These are phyloP conservation scores for Lobulomyces angularis DNA, from an alignment of 192 early-diverging fungal genomes.

Conservation along the genomic window DNA sequence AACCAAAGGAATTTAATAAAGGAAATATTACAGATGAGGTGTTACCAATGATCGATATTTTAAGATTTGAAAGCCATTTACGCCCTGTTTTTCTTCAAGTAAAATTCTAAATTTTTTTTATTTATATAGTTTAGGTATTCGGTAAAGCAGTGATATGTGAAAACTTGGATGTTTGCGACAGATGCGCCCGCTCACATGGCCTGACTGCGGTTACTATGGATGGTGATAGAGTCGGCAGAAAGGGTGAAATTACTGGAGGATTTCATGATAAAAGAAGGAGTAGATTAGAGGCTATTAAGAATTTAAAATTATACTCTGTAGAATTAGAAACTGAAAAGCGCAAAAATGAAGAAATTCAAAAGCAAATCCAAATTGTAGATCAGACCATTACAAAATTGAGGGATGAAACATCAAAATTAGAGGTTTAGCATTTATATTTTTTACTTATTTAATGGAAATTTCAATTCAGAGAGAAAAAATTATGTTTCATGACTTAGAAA, in stretches of 20 bases:
- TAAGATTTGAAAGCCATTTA: slow-evolving; percentile 58
- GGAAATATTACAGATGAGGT: slow-evolving; percentile 43
- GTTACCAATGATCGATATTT: slow-evolving; percentile 69
- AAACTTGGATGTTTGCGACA: slow-evolving; percentile 64
- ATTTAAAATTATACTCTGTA: slow-evolving; percentile 32
- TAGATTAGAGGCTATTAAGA: slow-evolving; percentile 59
- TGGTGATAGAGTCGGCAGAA: slow-evolving; percentile 81
- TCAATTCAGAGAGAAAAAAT: slow-evolving; percentile 45
- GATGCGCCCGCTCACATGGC: slow-evolving; percentile 61
- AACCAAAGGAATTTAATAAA: slow-evolving; percentile 21
- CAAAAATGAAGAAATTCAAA: slow-evolving; percentile 28
- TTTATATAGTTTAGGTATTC: slow-evolving; percentile 47
- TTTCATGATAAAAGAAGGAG: slow-evolving; percentile 62
- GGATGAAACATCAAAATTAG: slow-evolving; percentile 21
- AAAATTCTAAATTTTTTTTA: not conserved
- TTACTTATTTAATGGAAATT: slow-evolving; percentile 12
- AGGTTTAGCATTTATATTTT: slow-evolving; percentile 15
- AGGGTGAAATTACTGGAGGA: slow-evolving; percentile 87
- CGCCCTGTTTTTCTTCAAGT: slow-evolving; percentile 74
- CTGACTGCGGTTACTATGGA: slow-evolving; percentile 81
- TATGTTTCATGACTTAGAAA: slow-evolving; percentile 41
- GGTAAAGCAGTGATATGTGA: slow-evolving; percentile 79
- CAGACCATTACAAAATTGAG: slow-evolving; percentile 28
- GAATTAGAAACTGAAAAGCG: slow-evolving; percentile 28
- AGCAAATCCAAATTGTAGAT: slow-evolving; percentile 31